Conservation (phyloP, 1,139 yeast genomes). For the Eremothecium sinecaudum region DNA sequence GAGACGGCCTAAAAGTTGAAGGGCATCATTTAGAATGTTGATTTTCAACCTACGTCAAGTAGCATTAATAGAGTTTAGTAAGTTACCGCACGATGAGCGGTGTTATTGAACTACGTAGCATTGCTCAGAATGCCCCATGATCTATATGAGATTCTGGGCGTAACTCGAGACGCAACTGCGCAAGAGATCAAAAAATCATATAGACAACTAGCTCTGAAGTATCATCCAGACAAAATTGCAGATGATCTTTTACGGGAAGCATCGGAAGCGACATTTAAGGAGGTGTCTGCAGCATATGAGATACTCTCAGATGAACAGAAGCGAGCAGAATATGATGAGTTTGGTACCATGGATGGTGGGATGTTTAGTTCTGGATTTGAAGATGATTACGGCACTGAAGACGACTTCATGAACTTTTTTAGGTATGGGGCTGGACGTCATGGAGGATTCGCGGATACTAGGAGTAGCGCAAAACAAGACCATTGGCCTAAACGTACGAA, state of each 20-base stretch:
- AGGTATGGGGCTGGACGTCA: slow-evolving; percentile 14
- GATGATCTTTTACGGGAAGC: slow-evolving; percentile 51
- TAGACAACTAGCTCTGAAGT: slow-evolving; percentile 58
- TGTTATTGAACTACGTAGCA: no score
- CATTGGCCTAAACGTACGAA: slow-evolving; percentile 37
- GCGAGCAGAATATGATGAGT: slow-evolving; percentile 48
- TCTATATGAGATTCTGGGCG: slow-evolving; percentile 61
- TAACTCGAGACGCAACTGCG: slow-evolving; percentile 50
- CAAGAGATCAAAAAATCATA: slow-evolving; percentile 70
- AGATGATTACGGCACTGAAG: slow-evolving; percentile 38
- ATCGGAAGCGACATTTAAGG: slow-evolving; percentile 68
- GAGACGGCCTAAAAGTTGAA: no score
- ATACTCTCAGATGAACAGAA: slow-evolving; percentile 53
- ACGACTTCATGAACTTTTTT: slow-evolving; percentile 69
- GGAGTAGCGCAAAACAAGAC: slow-evolving; percentile 1
- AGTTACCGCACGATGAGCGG: no score
- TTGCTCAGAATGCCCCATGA: slow-evolving; percentile 23
- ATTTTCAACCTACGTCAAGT: no score
- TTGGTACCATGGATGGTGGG: slow-evolving; percentile 41
- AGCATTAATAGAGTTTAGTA: no score
- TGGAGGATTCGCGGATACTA: slow-evolving; percentile 14
- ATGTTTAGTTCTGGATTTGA: slow-evolving; percentile 32
- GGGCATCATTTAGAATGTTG: no score
- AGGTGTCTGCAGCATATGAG: slow-evolving; percentile 71
- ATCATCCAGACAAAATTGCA: slow-evolving; percentile 75